Evolutionary conservation across 1,139 yeast species (phyloP).

Genomic region (Hanseniaspora sp.): DNA sequence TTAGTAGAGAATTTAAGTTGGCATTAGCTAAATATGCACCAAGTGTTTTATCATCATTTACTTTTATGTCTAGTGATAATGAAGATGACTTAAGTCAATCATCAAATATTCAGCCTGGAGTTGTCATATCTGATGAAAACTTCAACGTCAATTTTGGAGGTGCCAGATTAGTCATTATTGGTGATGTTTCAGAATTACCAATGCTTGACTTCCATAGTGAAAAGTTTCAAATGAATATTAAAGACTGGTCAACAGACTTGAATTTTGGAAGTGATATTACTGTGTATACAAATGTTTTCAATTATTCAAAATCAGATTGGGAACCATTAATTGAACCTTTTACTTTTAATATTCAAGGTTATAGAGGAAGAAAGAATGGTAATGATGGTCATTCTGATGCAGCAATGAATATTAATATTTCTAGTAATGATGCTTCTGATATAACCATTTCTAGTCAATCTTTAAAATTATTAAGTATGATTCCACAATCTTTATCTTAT

Average conservation of each 20-base stretch:
- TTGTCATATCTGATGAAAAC: conserved; percentile 59
- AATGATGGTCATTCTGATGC: conserved; percentile 29
- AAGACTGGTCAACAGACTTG: conserved; percentile 84
- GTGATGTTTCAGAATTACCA: conserved; percentile 89
- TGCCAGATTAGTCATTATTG: conserved; percentile 72
- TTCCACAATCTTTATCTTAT: conserved; percentile 42
- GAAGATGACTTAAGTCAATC: conserved; percentile 16
- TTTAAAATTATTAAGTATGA: conserved; percentile 63
- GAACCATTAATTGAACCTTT: conserved; percentile 85
- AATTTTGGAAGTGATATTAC: conserved; percentile 62
- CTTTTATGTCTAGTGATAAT: conserved; percentile 24
- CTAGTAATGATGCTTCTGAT: conserved; percentile 68
- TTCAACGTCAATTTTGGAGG: conserved; percentile 68
- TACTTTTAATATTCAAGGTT: conserved; percentile 49
- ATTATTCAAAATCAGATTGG: conserved; percentile 90
- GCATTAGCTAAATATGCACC: conserved; percentile 57
- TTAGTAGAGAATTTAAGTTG: conserved; percentile 52
- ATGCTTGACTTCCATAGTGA: conserved; percentile 69
- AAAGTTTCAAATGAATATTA: conserved; percentile 60
- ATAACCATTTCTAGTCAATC: conserved; percentile 73
- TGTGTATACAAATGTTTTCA: conserved; percentile 67
- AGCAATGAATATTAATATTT: conserved; percentile 48
- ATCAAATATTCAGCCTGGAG: conserved; percentile 25
- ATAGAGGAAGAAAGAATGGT: conserved; percentile 21
- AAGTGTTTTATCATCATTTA: conserved; percentile 41